Evolutionary conservation across 192 early-diverging fungal species (phyloP), one percentile per base, ranked within the genome.

Genomic region (Entophlyctis luteolus): DNA sequence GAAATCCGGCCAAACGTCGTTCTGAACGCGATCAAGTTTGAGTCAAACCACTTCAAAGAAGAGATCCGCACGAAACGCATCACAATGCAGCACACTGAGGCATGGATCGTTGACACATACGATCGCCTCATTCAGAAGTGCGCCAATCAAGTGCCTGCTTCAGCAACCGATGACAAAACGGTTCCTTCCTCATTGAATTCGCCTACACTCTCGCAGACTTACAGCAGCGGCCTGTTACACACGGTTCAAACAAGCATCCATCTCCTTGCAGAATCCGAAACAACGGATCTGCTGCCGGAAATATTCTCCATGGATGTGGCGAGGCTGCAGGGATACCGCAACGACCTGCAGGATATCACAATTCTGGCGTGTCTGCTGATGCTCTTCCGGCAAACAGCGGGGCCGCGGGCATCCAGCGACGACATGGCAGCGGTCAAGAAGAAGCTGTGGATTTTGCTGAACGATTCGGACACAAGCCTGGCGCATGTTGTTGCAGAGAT

Each of bases 31-130:
- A 75, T 81, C 2, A 79, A 83, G 4, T 90, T 84, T 68, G 89
- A 90, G 73, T 82, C 82, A 65, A 84, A 84, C 53, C 85, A 83
- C 75, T 89, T 90, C 72, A 81, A 79, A 38, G 70, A 67, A 12
- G 73, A 80, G 35, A 48, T 63, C 36, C n/a, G 28, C 3, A 32
- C 28, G 46, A 49, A 63, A 29, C 62, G 62, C n/a, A 12, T n/a
- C 3, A 29, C 62, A 1, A 63, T 48, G 33, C 48, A 49, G 27
- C 45, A 31, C 4, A 50, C 45, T 5, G 62, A 63, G 35, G 10
- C 32, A 8, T 63, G 62, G 62, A 25, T 63, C 49, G 70, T 57
- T 32, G 71, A 75, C 22, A 47, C 49, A 46, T 45, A 78, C 31
- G 59, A 62, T 29, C 55, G 56, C 22, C 77, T 78, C 1, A 57